phyloP scores from a whole-genome alignment of 352 stramenopile genomes.

The Blastocystis sp. region DNA sequence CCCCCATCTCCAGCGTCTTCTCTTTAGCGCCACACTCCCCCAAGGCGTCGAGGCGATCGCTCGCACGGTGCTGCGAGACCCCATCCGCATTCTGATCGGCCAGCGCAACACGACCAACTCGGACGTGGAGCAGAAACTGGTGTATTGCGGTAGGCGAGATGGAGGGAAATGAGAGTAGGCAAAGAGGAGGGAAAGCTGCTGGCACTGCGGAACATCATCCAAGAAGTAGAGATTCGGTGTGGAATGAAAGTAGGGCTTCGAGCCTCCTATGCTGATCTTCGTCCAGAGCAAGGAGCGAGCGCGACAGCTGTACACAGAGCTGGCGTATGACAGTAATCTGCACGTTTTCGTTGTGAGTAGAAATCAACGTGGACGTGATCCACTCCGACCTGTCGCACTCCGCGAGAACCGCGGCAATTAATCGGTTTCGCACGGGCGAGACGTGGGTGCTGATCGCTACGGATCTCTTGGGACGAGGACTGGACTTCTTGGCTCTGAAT shows the following conservation, averaged over 20 bases:
- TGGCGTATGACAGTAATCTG: slow-evolving; percentile 89
- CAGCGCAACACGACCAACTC: slow-evolving; percentile 76
- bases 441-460: slow-evolving; percentile 98
- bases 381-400: slow-evolving; percentile 85
- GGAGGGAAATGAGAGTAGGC: neutral
- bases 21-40: slow-evolving; percentile 96
- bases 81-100: slow-evolving; percentile 87
- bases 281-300: slow-evolving; percentile 95
- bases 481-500: slow-evolving; percentile 98
- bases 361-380: slow-evolving; percentile 85
- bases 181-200: slow-evolving; percentile 97
- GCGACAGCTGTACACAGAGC: slow-evolving; percentile 90
- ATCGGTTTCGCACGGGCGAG: slow-evolving; percentile 87
- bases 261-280: slow-evolving; percentile 93
- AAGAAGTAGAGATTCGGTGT: slow-evolving; percentile 68
- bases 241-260: slow-evolving; percentile 75
- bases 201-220: slow-evolving; percentile 84
- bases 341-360: neutral
- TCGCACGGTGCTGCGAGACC: slow-evolving; percentile 88
- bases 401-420: slow-evolving; percentile 85
- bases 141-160: slow-evolving; percentile 84
- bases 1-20: slow-evolving; percentile 74
- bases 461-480: slow-evolving; percentile 93
- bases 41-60: slow-evolving; percentile 85
- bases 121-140: slow-evolving; percentile 85